Percentiles rank a stretch among this genome's conserved stretches.
These are phyloP conservation scores for Chamaecrista fasciculata DNA, from an alignment of 306 rosid genomes.

Conservation along the genomic window DNA sequence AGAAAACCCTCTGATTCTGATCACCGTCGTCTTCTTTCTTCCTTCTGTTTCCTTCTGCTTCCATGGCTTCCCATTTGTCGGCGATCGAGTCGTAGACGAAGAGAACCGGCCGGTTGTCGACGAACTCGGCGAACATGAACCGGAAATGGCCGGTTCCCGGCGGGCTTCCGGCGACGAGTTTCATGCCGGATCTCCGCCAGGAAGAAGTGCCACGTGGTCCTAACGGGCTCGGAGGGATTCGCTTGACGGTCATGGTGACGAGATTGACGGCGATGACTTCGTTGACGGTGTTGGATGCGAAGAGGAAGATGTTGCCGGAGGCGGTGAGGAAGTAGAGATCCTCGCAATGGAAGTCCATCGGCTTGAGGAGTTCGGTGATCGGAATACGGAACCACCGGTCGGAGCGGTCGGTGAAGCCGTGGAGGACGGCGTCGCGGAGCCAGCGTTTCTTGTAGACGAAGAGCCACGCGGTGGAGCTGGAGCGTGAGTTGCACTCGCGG, in stretches of 20 bases:
- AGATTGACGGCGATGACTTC: constrained; percentile 55
- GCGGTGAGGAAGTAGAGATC: constrained; percentile 58
- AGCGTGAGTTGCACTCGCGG: constrained; percentile 46
- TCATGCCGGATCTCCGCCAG: constrained; percentile 67
- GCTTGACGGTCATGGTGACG: constrained; percentile 42
- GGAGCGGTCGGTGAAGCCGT: constrained; percentile 55
- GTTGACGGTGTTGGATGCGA: constrained; percentile 49
- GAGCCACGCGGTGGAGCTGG: constrained; percentile 56
- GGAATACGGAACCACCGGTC: constrained; percentile 61
- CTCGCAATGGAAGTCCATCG: constrained; percentile 42
- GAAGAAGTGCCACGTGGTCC: constrained; percentile 70
- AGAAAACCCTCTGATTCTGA: too few relatives aligned
- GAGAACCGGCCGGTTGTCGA: constrained; percentile 39
- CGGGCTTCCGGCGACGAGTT: constrained; percentile 39
- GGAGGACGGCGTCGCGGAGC: constrained; percentile 58
- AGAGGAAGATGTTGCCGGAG: constrained; percentile 46
- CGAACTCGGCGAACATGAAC: constrained; percentile 56
- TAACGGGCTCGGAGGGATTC: constrained; percentile 55
- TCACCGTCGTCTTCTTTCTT: too few relatives aligned
- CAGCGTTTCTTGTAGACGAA: constrained; percentile 64
- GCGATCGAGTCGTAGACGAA: constrained; percentile 44
- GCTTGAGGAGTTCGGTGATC: constrained; percentile 43
- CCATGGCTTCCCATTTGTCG: constrained; percentile 47
- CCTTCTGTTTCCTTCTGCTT: constrained; percentile 17
- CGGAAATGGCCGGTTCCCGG: constrained; percentile 40